Conservation (phyloP, 78 protist species). For the Cavenderia fasciculata region DNA sequence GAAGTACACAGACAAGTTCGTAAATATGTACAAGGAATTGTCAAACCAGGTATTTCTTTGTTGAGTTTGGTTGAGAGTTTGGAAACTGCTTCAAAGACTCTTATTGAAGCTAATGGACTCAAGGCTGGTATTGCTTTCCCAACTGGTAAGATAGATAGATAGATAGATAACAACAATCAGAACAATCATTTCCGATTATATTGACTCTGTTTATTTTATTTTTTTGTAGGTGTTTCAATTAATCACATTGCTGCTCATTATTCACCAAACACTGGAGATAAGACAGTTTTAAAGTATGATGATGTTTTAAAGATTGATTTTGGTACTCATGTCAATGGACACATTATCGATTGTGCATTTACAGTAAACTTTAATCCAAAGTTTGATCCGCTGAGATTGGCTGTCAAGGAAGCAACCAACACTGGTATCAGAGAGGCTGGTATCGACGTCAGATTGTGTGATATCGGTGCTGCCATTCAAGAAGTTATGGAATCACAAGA, state of each 20-base stretch:
- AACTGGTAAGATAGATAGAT: too few species aligned
- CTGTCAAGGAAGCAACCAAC: constrained; percentile 96
- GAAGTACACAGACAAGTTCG: constrained; percentile 93
- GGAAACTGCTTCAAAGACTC: constrained; percentile 74
- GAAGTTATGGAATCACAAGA: constrained; percentile 98
- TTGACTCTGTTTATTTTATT: too few species aligned
- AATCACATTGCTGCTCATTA: constrained; percentile 98
- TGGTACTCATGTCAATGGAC: constrained; percentile 97
- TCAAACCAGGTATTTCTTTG: constrained; percentile 92
- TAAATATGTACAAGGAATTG: constrained; percentile 52
- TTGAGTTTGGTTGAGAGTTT: constrained; percentile 87
- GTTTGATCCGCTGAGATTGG: constrained; percentile 93
- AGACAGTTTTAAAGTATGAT: constrained; percentile 92
- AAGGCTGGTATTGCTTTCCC: constrained; percentile 96
- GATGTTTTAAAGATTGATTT: constrained; percentile 98
- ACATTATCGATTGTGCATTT: constrained; percentile 98
- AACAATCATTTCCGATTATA: too few species aligned
- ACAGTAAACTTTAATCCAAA: constrained; percentile 90
- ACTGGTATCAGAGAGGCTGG: constrained; percentile 94
- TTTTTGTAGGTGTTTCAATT: constrained; percentile 88
- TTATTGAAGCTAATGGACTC: constrained; percentile 88
- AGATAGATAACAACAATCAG: too few species aligned
- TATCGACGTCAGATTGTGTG: constrained; percentile 96
- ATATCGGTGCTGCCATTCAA: constrained; percentile 97
- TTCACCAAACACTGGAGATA: constrained; percentile 99